phyloP scores from a whole-genome alignment of 306 rosid species.

The Casuarina cunninghamiana region DNA sequence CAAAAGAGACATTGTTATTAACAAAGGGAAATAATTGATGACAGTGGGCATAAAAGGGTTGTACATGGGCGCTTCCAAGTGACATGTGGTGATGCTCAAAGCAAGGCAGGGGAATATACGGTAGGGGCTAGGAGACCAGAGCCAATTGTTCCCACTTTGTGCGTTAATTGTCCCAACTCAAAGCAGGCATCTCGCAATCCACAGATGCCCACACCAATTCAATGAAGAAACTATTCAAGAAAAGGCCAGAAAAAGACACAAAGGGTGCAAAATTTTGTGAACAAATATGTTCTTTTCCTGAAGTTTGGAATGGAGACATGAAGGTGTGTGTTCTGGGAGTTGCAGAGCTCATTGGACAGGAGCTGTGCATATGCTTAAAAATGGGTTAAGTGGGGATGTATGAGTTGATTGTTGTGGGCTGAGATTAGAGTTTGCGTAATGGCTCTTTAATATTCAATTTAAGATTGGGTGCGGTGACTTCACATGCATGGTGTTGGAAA shows the following conservation, averaged over 20 bases:
- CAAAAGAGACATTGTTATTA: background rate
- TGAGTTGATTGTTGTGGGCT: background rate
- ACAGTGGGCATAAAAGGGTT: constrained; percentile 17
- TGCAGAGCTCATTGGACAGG: too few species aligned
- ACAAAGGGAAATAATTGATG: background rate
- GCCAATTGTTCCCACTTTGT: constrained; percentile 29
- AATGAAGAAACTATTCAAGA: background rate
- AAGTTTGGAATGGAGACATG: too few species aligned
- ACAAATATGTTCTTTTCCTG: background rate
- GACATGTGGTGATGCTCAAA: constrained; percentile 21
- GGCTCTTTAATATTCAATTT: background rate
- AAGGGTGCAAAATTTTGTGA: background rate
- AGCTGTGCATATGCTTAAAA: too few species aligned
- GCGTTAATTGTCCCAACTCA: constrained; percentile 9
- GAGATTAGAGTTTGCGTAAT: background rate
- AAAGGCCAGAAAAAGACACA: background rate
- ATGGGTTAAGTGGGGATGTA: too few species aligned
- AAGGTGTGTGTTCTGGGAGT: too few species aligned
- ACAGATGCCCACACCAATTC: constrained; percentile 19
- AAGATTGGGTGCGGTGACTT: constrained; percentile 13
- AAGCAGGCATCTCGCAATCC: constrained; percentile 28
- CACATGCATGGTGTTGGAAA: constrained; percentile 18
- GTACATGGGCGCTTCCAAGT: background rate
- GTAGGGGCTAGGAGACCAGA: constrained; percentile 25
- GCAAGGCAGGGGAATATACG: constrained; percentile 19